Conservation (phyloP, 2,329 filamentous ascomycete species). For the Chaetomiaceae sp. region DNA sequence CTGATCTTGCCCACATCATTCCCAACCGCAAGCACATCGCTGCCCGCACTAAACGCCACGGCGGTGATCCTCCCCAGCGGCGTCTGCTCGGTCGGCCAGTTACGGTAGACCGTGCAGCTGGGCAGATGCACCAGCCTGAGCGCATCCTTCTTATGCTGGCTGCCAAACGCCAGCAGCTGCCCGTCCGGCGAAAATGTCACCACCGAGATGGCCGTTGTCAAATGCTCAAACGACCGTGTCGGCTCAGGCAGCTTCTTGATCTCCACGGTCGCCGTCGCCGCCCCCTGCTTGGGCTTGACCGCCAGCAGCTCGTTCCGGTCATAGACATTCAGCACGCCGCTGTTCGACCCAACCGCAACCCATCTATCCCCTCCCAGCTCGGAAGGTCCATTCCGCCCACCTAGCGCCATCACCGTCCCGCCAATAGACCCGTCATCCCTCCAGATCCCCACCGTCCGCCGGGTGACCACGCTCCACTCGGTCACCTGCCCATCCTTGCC, state of each 20-base stretch:
- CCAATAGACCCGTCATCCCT: conserved; percentile 84
- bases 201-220: conserved; percentile 78
- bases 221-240: conserved; percentile 70
- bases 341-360: conserved; percentile 82
- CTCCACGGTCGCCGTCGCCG: conserved; percentile 30
- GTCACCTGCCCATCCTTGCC: conserved; percentile 86
- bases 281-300: conserved; percentile 20
- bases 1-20: conserved; percentile 87
- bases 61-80: conserved; percentile 78
- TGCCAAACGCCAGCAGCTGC: conserved; percentile 82
- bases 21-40: conserved; percentile 72
- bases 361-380: conserved; percentile 75
- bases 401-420: conserved; percentile 76
- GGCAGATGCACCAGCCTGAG: conserved; percentile 84
- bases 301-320: conserved; percentile 65
- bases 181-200: conserved; percentile 82
- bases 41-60: conserved; percentile 63
- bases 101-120: conserved; percentile 88
- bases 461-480: conserved; percentile 72
- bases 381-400: conserved; percentile 59
- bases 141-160: conserved; percentile 82
- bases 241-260: conserved; percentile 69
- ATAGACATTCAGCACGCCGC: conserved; percentile 90
- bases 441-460: conserved; percentile 76
- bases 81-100: conserved; percentile 92